phyloP scores from a whole-genome alignment of 495 filamentous ascomycete species.

The Penicillium goetzii region DNA sequence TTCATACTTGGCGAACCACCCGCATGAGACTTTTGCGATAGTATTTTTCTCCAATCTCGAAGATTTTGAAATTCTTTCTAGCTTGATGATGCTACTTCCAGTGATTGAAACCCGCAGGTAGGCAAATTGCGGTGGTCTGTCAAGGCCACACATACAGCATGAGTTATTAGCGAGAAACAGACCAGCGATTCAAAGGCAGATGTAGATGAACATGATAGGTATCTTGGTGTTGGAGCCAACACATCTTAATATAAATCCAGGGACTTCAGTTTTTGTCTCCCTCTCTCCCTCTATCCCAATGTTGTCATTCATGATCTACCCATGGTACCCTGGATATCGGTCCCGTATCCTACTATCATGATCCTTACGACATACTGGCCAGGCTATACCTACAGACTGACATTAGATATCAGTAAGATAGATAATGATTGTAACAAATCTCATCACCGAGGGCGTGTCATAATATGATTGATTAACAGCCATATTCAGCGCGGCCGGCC shows the following conservation, averaged over 20 bases:
- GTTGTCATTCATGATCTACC: neutral
- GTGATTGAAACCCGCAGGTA: neutral
- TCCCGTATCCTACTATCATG: neutral
- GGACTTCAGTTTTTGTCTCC: neutral
- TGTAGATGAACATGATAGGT: neutral
- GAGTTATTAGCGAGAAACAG: neutral
- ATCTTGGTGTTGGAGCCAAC: neutral
- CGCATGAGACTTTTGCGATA: neutral
- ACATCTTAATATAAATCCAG: neutral
- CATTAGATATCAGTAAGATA: neutral
- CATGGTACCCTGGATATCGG: neutral
- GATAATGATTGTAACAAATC: neutral
- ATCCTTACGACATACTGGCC: neutral
- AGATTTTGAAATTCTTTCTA: neutral
- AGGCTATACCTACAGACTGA: neutral
- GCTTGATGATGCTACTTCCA: neutral
- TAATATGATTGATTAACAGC: neutral
- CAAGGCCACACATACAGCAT: neutral
- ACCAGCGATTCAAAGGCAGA: neutral
- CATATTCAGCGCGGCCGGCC: neutral
- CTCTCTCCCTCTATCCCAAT: neutral
- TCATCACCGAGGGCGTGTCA: neutral
- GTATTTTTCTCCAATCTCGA: neutral
- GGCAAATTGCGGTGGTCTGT: neutral
- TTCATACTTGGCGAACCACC: neutral